Evolutionary conservation across 2,329 filamentous ascomycete genomes (phyloP).

Genomic region (Pseudogymnoascus verrucosus): DNA sequence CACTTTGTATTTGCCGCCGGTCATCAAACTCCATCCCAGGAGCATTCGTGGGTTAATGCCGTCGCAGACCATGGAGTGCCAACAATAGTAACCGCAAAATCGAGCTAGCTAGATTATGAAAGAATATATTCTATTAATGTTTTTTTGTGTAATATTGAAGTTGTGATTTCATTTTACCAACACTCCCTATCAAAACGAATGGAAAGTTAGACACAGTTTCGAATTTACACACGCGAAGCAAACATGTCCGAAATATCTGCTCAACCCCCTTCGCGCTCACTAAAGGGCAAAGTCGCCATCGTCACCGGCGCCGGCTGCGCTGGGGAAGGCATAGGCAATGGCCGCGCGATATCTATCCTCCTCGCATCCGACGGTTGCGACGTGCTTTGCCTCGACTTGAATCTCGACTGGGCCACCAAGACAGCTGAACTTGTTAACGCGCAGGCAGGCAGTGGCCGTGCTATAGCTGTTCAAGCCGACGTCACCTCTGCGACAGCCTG

Average conservation of each 20-base stretch:
- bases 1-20: neutral
- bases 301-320: conserved; percentile 51
- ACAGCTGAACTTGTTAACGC: conserved; percentile 33
- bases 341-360: conserved; percentile 48
- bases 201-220: neutral
- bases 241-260: neutral
- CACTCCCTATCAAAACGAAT: neutral
- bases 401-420: conserved; percentile 39
- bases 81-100: neutral
- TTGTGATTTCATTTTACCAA: neutral
- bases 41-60: neutral
- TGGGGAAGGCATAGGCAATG: conserved; percentile 53
- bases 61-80: neutral
- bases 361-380: conserved; percentile 50
- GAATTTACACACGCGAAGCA: conserved; percentile 14
- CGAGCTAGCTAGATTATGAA: neutral
- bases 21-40: neutral
- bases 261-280: conserved; percentile 30
- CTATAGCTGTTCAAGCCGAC: conserved; percentile 40
- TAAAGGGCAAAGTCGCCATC: conserved; percentile 40
- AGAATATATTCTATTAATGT: neutral
- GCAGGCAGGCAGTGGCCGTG: conserved; percentile 28
- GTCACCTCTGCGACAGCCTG: conserved; percentile 49
- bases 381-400: conserved; percentile 51
- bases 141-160: neutral